phyloP scores from a whole-genome alignment of 1,139 yeast species.

The Scheffersomyces stambukii region DNA sequence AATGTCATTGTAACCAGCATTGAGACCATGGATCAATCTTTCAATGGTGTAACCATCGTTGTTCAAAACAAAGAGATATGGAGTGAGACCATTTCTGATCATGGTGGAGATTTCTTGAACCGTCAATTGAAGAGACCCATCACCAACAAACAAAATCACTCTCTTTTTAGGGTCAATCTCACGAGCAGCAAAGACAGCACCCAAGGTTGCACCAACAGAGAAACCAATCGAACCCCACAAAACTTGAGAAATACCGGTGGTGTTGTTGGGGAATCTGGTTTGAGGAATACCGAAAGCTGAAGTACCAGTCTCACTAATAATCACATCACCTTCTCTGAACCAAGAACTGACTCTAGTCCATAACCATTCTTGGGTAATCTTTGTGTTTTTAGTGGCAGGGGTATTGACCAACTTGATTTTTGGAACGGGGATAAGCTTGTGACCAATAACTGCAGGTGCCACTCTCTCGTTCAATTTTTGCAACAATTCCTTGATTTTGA shows the following conservation, averaged over 20 bases:
- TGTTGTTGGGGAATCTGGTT: constrained; percentile 70
- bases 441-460: constrained; percentile 17
- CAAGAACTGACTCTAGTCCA: constrained; percentile 76
- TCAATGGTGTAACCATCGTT: constrained; percentile 90
- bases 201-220: constrained; percentile 81
- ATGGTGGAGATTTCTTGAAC: constrained; percentile 85
- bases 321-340: constrained; percentile 76
- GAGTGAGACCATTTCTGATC: constrained; percentile 36
- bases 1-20: constrained; percentile 73
- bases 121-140: constrained; percentile 86
- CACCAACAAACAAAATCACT: constrained; percentile 83
- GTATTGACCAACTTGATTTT: constrained; percentile 28
- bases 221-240: constrained; percentile 91
- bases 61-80: constrained; percentile 78
- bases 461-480: constrained; percentile 40
- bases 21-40: constrained; percentile 79
- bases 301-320: constrained; percentile 86
- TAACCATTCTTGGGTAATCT: constrained; percentile 70
- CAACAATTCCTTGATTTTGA: constrained; percentile 72
- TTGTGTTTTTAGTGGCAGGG: constrained; percentile 21
- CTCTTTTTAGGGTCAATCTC: constrained; percentile 69
- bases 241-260: constrained; percentile 81
- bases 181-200: constrained; percentile 82
- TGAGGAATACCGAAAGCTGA: constrained; percentile 85
- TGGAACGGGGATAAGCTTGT: constrained; percentile 49